Evolutionary conservation across 495 filamentous ascomycete genomes (phyloP), one percentile per base, ranked within the genome.

Genomic region (Aspergillus taichungensis): DNA sequence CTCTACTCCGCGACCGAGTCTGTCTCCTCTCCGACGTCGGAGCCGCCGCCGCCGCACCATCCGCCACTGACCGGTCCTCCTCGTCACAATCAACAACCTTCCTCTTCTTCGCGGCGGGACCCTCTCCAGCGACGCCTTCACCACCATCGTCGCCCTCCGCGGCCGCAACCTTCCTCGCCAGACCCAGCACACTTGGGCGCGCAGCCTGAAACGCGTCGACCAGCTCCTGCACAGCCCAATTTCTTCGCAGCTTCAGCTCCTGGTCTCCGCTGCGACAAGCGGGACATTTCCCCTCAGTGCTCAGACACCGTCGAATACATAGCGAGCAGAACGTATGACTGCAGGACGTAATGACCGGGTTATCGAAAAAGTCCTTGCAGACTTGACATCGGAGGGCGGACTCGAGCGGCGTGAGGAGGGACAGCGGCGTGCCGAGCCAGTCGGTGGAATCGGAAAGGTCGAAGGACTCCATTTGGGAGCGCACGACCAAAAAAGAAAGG

Each of bases 241-340:
- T 97, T 27, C 80, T 79, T 42, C 91, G 73, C 50, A 99, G 56
- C 53, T 87, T 91, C 45, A 84, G 72, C 59, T 90, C 87, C 55
- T 95, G 87, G 49, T 91, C 85, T 6, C 66, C 54, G 3, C 74
- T 66, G 40, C 90, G 80, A 61, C 92, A 99, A 0, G 84, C 67
- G 0, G 92, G 94, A 56, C 92, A 99, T 59, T 83, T 86, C 8
- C 85, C 82, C 49, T 95, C 90, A 1, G 75, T 71, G 6, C 81
- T 79, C 3, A 99, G 71, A 49, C 83, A 85, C 42, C 88, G 72
- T 11, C 92, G 85, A 49, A 98, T 96, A 62, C 92, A 99, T 28
- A 91, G 63, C 11, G 89, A 95, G 73, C 92, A 99, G 60, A 99
- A 99, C 0, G 92, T 96, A 62, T 99, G 92, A 34, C 79, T 84